Evolutionary conservation across 371 early-diverging fungal species (phyloP), one percentile per base, ranked within the genome.

Genomic region (Gilbertella persicaria): DNA sequence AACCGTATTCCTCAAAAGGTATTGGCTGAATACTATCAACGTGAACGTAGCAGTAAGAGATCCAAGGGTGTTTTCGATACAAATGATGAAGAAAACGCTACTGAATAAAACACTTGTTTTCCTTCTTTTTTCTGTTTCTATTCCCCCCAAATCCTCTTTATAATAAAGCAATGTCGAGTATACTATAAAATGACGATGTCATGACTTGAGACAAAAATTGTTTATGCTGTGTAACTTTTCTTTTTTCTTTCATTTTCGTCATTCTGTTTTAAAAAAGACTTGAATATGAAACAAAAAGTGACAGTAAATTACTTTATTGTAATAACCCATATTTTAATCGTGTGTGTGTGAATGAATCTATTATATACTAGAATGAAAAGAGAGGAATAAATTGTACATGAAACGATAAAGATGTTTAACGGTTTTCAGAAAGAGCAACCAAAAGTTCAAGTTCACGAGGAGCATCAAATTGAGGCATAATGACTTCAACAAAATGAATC

Each of bases 1-100:
- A 99, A 99, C 84, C 94, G 99, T 78, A 99, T 99, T 69, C 99
- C 99, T 50, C 92, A 93, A 60, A 94, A 97, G 66, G 78, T 97
- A 47, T 79, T 99, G 45, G 87, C 91, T 56, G 97, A 99, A 73
- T 99, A 84, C 70, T 98, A 99, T 82, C 89, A 88, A 47, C 86
- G 95, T 50, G 88, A 89, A 21, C 87, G 88, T 66, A 85, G 81
- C 63, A 69, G 64, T 19, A 78, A 78, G 62, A 68, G 73, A 50
- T 71, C 76, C 39, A 72, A 78, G 61, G 74, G 75, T 46, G 77
- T 69, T 17, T 73, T 72, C 53, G 74, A 78, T 55, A 78, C 72
- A 29, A 68, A 73, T 41, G 73, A 77, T 45, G 74, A 69, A 20
- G 66, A 66, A 36, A 67, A 68, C 20, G 49, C 44, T 47, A 33